These are phyloP conservation scores for Escallonia herrerae DNA, from an alignment of 129 eudicot species.

Conservation along the genomic window DNA sequence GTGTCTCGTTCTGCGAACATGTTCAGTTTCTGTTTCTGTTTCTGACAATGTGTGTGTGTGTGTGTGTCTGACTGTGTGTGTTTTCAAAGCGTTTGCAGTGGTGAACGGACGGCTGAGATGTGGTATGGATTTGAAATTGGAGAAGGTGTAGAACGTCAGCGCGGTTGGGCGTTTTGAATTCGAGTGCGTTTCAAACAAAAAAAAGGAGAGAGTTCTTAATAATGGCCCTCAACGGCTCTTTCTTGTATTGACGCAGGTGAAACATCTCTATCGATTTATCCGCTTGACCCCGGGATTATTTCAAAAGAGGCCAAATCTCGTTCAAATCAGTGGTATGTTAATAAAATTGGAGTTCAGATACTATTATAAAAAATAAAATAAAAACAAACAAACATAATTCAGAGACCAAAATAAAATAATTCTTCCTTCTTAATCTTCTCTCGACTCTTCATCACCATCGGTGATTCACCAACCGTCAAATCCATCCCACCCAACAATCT, in stretches of 20 bases:
- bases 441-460: no score
- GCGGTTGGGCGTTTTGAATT: conserved; percentile 31
- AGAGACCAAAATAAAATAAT: no score
- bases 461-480: no score
- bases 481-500: no score
- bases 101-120: conserved; percentile 36
- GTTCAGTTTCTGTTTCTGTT: conserved; percentile 3
- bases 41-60: background rate
- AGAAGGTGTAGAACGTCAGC: conserved; percentile 9
- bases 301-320: no score
- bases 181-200: conserved; percentile 9
- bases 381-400: background rate
- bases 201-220: background rate
- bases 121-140: conserved; percentile 19
- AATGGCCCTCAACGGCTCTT: conserved; percentile 21
- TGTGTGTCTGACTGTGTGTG: no score
- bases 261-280: background rate
- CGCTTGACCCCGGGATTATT: no score
- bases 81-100: background rate
- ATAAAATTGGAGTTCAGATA: background rate
- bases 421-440: no score
- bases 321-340: no score
- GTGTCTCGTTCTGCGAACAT: background rate
- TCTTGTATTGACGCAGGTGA: background rate
- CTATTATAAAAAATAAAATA: background rate